Conservation (phyloP, 2,329 filamentous ascomycete species). For the Plectosphaerella sp. region DNA sequence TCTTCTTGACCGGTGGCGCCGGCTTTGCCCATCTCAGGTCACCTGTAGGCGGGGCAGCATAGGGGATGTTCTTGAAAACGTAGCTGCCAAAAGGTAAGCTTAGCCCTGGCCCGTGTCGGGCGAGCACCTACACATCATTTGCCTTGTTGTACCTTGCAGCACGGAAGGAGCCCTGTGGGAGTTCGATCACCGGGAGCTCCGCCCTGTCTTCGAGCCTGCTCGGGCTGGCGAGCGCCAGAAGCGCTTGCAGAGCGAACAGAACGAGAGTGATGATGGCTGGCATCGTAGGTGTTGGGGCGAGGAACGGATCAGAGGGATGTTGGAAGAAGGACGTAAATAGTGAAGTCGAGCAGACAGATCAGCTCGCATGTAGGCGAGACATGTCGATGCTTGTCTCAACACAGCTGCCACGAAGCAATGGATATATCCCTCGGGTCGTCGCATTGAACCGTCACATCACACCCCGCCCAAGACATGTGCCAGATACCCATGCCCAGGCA, state of each 20-base stretch:
- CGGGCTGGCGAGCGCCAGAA: background rate
- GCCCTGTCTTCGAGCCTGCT: background rate
- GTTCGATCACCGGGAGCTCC: background rate
- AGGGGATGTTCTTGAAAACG: slow-evolving; percentile 37
- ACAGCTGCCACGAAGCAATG: too few species aligned
- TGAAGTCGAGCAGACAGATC: background rate
- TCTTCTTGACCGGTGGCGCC: slow-evolving; percentile 24
- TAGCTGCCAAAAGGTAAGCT: slow-evolving; percentile 19
- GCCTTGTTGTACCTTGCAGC: background rate
- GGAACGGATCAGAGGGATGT: background rate
- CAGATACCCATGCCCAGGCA: too few species aligned
- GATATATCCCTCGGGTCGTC: too few species aligned
- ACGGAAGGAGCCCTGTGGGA: slow-evolving; percentile 3
- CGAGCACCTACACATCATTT: background rate
- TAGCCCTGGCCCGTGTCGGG: background rate
- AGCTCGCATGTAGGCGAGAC: too few species aligned
- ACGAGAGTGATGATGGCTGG: background rate
- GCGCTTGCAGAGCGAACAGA: background rate
- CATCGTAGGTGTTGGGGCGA: background rate
- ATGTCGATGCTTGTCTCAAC: too few species aligned
- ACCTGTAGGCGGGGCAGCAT: slow-evolving; percentile 35
- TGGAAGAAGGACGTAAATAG: background rate
- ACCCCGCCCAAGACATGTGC: too few species aligned
- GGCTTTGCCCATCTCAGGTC: slow-evolving; percentile 34
- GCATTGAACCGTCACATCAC: too few species aligned